These are phyloP conservation scores for Articulospora tetracladia DNA, from an alignment of 495 filamentous ascomycete genomes.

Conservation along the genomic window DNA sequence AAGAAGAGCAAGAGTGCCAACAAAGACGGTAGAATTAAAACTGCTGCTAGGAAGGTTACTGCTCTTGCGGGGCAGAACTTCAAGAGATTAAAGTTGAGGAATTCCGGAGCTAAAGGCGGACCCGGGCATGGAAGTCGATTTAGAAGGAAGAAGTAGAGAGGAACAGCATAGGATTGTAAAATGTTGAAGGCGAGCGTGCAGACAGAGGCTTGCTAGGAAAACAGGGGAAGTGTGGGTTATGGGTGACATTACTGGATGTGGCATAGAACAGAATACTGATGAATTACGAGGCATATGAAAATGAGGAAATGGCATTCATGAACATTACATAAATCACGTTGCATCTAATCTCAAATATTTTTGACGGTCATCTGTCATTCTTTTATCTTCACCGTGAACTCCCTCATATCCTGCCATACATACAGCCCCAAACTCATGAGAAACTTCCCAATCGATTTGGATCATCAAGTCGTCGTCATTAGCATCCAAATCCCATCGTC, in stretches of 20 bases:
- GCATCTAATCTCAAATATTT: too few species aligned
- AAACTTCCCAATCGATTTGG: too few species aligned
- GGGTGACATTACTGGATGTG: too few species aligned
- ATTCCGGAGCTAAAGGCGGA: constrained; percentile 50
- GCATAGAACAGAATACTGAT: background rate
- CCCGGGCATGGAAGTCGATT: constrained; percentile 44
- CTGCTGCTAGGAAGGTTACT: constrained; percentile 57
- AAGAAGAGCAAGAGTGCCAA: constrained; percentile 31
- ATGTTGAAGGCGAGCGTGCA: background rate
- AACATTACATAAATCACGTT: background rate
- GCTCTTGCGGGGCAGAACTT: constrained; percentile 80
- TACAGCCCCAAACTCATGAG: too few species aligned
- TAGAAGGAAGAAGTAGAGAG: constrained; percentile 36
- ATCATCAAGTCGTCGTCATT: too few species aligned
- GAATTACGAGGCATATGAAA: background rate
- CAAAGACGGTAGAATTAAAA: constrained; percentile 50
- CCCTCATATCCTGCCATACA: too few species aligned
- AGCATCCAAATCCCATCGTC: too few species aligned
- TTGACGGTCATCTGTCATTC: too few species aligned
- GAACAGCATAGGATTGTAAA: background rate
- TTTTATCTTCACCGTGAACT: too few species aligned
- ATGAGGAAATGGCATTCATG: background rate
- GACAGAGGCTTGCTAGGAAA: too few species aligned
- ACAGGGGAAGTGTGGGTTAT: too few species aligned
- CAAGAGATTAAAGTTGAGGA: constrained; percentile 73